Evolutionary conservation across 768 basidiomycete species (phyloP).

Genomic region (Piloderma croceum): DNA sequence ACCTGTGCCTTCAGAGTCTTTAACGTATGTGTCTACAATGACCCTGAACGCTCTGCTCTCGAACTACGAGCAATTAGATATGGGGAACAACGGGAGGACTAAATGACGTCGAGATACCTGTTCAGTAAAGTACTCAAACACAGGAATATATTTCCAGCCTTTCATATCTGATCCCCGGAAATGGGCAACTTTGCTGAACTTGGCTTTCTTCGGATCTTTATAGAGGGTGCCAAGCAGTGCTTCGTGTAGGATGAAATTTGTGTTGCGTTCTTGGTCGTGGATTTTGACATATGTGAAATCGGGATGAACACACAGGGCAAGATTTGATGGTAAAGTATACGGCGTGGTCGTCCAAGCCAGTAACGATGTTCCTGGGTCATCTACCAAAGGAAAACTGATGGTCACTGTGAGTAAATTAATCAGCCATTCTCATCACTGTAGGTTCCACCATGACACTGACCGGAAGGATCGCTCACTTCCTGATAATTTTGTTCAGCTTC

Average conservation of each 20-base stretch:
- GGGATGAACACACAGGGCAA: constrained; percentile 93
- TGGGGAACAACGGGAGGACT: neutral
- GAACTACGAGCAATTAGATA: constrained; percentile 46
- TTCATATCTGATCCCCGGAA: constrained; percentile 92
- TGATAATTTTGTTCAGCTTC: constrained; percentile 91
- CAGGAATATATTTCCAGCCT: constrained; percentile 90
- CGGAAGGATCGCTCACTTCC: constrained; percentile 90
- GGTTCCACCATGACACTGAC: constrained; percentile 34
- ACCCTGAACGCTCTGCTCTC: constrained; percentile 90
- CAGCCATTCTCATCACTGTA: neutral
- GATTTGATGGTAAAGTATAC: constrained; percentile 95
- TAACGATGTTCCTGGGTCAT: constrained; percentile 84
- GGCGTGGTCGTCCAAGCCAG: constrained; percentile 99
- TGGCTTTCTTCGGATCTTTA: constrained; percentile 96
- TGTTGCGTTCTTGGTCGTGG: constrained; percentile 78
- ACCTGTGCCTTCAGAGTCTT: constrained; percentile 89
- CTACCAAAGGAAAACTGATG: constrained; percentile 86
- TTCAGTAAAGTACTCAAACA: constrained; percentile 96
- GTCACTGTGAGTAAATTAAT: constrained; percentile 54
- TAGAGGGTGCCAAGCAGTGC: constrained; percentile 80
- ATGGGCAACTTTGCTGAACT: constrained; percentile 84
- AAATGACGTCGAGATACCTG: constrained; percentile 45
- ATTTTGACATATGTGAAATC: constrained; percentile 96
- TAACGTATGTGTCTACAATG: constrained; percentile 88
- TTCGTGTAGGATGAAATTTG: constrained; percentile 91